phyloP scores from a whole-genome alignment of 2,329 filamentous ascomycete species.

The Colletotrichum salicis region DNA sequence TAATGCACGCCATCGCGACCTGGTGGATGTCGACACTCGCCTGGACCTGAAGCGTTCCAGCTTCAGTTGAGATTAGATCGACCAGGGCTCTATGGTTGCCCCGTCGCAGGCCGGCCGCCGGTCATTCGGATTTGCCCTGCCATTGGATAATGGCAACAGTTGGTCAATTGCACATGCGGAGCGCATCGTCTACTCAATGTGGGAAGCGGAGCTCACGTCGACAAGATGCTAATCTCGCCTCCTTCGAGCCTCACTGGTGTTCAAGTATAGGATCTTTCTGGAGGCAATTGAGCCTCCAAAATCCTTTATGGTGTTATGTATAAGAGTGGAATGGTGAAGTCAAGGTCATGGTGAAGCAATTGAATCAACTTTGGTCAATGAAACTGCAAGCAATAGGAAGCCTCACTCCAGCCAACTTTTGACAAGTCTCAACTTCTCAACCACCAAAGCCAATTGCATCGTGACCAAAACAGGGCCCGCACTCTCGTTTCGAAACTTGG shows the following conservation, averaged over 20 bases:
- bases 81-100: conserved; percentile 12
- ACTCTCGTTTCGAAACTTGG: background rate
- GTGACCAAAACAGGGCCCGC: background rate
- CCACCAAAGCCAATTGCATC: background rate
- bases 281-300: background rate
- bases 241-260: background rate
- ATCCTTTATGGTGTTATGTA: background rate
- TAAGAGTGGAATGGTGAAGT: background rate
- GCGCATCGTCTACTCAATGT: background rate
- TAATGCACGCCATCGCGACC: conserved; percentile 29
- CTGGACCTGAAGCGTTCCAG: conserved; percentile 26
- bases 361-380: background rate
- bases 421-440: background rate
- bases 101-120: conserved; percentile 30
- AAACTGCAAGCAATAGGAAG: too few species aligned
- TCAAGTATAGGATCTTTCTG: background rate
- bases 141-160: conserved; percentile 32
- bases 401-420: background rate
- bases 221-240: background rate
- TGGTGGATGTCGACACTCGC: background rate
- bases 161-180: background rate
- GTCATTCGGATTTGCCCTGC: background rate
- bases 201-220: background rate
- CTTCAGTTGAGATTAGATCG: conserved; percentile 23
- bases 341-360: background rate